These are phyloP conservation scores for Penicillium paneum DNA, from an alignment of 2,329 filamentous ascomycete species.

Conservation along the genomic window DNA sequence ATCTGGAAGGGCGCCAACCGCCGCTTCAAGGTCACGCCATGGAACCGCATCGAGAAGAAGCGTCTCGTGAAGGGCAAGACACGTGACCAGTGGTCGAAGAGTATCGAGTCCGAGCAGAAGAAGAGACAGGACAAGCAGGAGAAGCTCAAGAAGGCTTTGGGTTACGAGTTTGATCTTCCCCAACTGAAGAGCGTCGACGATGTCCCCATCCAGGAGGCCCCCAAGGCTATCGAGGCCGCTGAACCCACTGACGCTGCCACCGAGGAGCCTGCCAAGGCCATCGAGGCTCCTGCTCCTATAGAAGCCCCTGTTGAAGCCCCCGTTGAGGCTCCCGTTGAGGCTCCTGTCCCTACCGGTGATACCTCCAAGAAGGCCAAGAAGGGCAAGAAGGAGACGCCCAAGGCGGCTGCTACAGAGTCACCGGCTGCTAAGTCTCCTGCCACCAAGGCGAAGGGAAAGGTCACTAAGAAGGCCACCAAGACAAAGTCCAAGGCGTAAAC, in stretches of 20 bases:
- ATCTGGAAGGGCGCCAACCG: conserved; percentile 88
- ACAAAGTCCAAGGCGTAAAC: conserved; percentile 30
- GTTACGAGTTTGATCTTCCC: conserved; percentile 78
- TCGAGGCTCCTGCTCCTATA: background rate
- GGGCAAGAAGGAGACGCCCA: conserved; percentile 31
- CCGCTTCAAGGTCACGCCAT: conserved; percentile 83
- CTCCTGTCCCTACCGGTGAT: conserved; percentile 27
- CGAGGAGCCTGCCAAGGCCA: conserved; percentile 25
- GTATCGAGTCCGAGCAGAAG: conserved; percentile 68
- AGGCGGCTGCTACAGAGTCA: conserved; percentile 23
- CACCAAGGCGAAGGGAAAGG: conserved; percentile 25
- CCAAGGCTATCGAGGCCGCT: conserved; percentile 34
- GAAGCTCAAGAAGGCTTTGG: conserved; percentile 74
- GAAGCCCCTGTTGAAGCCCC: background rate
- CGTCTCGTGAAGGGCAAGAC: conserved; percentile 70
- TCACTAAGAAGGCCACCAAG: conserved; percentile 32
- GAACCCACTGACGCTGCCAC: conserved; percentile 23
- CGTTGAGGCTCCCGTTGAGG: conserved; percentile 19
- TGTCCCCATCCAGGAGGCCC: conserved; percentile 45
- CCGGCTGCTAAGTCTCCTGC: conserved; percentile 22
- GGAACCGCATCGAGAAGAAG: conserved; percentile 79
- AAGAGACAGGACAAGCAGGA: conserved; percentile 66
- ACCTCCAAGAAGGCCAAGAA: conserved; percentile 38
- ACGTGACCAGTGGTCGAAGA: conserved; percentile 73
- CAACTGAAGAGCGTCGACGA: conserved; percentile 63